phyloP scores from a whole-genome alignment of 371 early-diverging fungal species.

The Choanephora cucurbitarum region DNA sequence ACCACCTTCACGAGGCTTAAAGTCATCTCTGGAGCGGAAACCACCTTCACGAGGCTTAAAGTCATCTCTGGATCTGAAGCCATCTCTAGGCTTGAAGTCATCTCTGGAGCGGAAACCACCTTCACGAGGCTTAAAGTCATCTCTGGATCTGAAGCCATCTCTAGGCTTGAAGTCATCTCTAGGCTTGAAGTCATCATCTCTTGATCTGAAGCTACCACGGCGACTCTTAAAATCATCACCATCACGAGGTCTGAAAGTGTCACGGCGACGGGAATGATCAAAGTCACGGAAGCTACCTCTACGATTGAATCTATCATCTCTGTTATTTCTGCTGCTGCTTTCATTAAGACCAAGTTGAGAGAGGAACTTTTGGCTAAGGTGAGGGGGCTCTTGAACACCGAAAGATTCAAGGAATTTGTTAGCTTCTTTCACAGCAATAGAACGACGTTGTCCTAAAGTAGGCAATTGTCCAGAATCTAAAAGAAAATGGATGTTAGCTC shows the following conservation, averaged over 20 bases:
- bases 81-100: not conserved
- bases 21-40: not conserved
- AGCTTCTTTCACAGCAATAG: slow-evolving; percentile 42
- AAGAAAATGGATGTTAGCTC: slow-evolving; percentile 12
- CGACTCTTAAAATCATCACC: not conserved
- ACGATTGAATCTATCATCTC: slow-evolving; percentile 14
- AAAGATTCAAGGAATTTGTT: slow-evolving; percentile 41
- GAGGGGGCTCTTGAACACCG: slow-evolving; percentile 52
- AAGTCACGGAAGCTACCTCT: slow-evolving; percentile 5
- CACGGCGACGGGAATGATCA: not conserved
- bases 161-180: not conserved
- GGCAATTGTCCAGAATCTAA: slow-evolving; percentile 45
- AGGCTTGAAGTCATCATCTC: slow-evolving; percentile 1
- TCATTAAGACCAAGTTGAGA: slow-evolving; percentile 48
- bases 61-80: not conserved
- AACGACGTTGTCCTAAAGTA: slow-evolving; percentile 41
- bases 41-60: not conserved
- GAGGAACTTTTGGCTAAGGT: slow-evolving; percentile 49
- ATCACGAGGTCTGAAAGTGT: slow-evolving; percentile 6
- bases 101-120: slow-evolving; percentile 1
- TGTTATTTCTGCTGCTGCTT: slow-evolving; percentile 2
- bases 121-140: not conserved
- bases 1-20: slow-evolving; percentile 1
- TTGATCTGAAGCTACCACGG: too few species aligned
- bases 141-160: not conserved